Base-by-base conservation (phyloP, 306 rosid species). In the Vigna trinervia region DNA sequence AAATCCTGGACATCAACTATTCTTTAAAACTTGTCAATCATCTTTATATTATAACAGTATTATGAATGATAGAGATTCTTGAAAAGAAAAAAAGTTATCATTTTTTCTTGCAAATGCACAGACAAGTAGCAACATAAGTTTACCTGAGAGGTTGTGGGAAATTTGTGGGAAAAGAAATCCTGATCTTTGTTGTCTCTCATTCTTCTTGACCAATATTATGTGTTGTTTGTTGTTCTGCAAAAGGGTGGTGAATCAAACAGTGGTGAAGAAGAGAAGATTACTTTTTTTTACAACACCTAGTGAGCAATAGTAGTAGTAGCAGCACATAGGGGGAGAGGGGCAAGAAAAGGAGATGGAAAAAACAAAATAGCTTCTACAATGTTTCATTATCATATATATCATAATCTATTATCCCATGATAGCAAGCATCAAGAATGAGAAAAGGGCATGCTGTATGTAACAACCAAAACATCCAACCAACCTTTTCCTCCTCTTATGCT, bases 71-170 rank as follows among this genome's bases (percentile, higher is more conserved):
- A 12, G 19, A 9, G 65, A 12, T 59, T 28, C 9, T 12, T 30
- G 34, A 30, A 30, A 30, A 30, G 34, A 30, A 30, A 30, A 30
- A 30, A 34, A 34, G 1, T 34, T 7, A 34, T 34, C 0, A 34
- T 13, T 23, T 5, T 30, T 11, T 30, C 5, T 28, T 13, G 3
- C 2, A 60, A 60, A 28, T 60, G 43, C 11, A 30, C 15, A 14
- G 10, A 60, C 45, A 60, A 60, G 45, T 60, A 15, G 12, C 22
- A 30, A 60, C 22, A 60, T 60, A 22, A 14, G 19, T 48, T 78
- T 79, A 92, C 98, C 96, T 95, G 96, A 38, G 90, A 85, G 28
- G 84, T 65, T 47, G 91, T 78, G 38, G 96, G 97, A 41, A 62
- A 73, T 74, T 85, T 92, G 88, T 85, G 78, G 23, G 86, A 83